Evolutionary conservation across 1,139 yeast species (phyloP), one percentile per base, ranked within the genome.

Genomic region (Saccharomyces hybrid): DNA sequence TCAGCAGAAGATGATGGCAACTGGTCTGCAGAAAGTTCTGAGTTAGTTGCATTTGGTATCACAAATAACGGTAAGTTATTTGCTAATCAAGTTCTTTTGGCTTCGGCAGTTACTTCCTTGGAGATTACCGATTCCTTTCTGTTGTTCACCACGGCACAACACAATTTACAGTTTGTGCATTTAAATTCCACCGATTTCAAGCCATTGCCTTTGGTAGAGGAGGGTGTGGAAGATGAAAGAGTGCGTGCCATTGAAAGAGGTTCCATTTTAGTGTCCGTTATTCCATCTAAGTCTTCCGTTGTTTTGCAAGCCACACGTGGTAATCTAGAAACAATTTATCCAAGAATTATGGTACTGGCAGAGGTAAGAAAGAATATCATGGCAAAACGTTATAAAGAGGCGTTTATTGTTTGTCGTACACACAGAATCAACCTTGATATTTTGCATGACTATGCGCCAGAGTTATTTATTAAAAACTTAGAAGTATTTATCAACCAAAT

Each of bases 301-400:
- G 83, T 88, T 2, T 75, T 95, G 54, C 97, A 95, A 70, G 97
- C 97, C 3, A 96, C 96, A 56, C 80, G 99, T 69, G 99, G 99
- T 58, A 95, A 95, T 64, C 75, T 93, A 61, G 99, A 95, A 70
- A 90, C 98, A 0, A 86, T 95, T 32, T 86, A 83, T 65, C 99
- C 99, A 9, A 79, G 99, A 70, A 87, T 93, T 50, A 83, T 93
- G 87, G 96, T 93, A 13, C 75, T 95, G 51, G 79, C 89, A 11
- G 95, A 86, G 20, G 95, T 95, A 16, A 79, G 99, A 62, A 76
- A 79, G 50, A 78, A 79, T 63, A 88, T 95, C 58, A 75, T 78
- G 42, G 72, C 74, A 0, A 75, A 73, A 57, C 74, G 82, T 46
- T 95, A 86, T 65, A 76, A 73, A 53, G 77, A 77, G 25, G 99